Evolutionary conservation across 176 grass and related monocot species (phyloP).

Genomic region (Paspalum vaginatum): DNA sequence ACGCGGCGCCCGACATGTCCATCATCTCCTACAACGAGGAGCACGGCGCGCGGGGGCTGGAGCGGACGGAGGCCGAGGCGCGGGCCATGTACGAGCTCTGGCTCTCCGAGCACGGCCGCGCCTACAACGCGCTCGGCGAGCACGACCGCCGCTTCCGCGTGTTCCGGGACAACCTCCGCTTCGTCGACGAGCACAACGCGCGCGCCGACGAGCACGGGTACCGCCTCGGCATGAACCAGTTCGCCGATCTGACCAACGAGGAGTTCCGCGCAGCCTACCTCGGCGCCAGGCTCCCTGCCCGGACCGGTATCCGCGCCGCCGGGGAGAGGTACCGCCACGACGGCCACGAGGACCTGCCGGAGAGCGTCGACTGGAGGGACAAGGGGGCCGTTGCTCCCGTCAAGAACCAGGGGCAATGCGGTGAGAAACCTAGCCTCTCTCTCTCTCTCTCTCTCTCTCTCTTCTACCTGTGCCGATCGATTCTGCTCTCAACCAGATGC

Average conservation of each 20-base stretch:
- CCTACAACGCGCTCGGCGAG: constrained; percentile 65
- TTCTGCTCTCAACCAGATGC: background rate
- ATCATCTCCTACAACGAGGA: constrained; percentile 64
- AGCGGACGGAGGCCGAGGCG: constrained; percentile 63
- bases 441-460: too few relatives aligned
- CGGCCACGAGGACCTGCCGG: constrained; percentile 48
- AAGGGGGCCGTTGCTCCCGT: constrained; percentile 70
- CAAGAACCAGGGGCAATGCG: constrained; percentile 82
- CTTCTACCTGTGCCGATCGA: background rate
- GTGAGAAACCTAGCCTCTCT: constrained; percentile 35
- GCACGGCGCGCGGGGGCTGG: constrained; percentile 49
- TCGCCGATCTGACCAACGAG: constrained; percentile 78
- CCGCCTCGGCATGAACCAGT: constrained; percentile 73
- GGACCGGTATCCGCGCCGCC: background rate
- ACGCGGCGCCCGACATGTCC: constrained; percentile 60
- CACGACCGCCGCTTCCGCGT: constrained; percentile 58
- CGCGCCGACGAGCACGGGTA: constrained; percentile 33
- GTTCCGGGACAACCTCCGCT: constrained; percentile 84
- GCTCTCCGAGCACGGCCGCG: constrained; percentile 51
- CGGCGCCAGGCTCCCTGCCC: constrained; percentile 37
- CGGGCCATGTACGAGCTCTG: constrained; percentile 64
- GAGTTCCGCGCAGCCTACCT: constrained; percentile 65
- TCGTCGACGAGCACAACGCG: constrained; percentile 84
- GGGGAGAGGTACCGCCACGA: constrained; percentile 41
- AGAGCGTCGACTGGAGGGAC: constrained; percentile 75